Base-by-base conservation (phyloP, 2,329 filamentous ascomycete genomes). In the Plectosphaerella sp. region DNA sequence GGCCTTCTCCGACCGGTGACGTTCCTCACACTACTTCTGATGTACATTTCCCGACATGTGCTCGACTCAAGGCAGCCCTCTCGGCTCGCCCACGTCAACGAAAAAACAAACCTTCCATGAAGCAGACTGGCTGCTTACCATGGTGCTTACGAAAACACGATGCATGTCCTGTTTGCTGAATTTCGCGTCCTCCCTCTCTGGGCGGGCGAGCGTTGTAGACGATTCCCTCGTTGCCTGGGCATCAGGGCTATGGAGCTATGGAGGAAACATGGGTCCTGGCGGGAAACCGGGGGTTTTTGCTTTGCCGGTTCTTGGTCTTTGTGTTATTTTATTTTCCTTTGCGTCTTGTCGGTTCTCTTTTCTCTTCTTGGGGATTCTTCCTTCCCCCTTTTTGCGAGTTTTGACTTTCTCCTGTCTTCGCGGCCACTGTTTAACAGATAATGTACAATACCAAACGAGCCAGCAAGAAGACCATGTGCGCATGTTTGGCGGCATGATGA, bases 401-500 rank as follows among this genome's bases (percentile, higher is more conserved):
- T 50, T 43, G 50, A 33, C 39, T 36, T 52, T 51, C 22, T 25
- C 25, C 47, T 36, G 36, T 51, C 47, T 43, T 54, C 47, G 52
- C 41, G 18, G 18, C n/a, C 16, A 16, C 54, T 48, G 47, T 48
- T 22, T 39, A 48, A 22, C 36, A 48, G 46, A 55, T 55, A 57
- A 57, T 57, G 55, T 57, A 57, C 55, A 57, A 57, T 57, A 55
- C 36, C 43, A 47, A 47, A 25, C 35, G 39, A 43, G 45, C 28
- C 28, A 33, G 28, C 28, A 12, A 14, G 28, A 33, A 14, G 28
- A 33, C 28, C 8, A 33, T 33, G 20, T 22, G 16, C n/a, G 43
- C 39, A 45, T 5, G 20, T 14, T 45, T 43, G 28, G 37, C 28
- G 36, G 50, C 48, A 50, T 47, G 39, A 55, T n/a, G 45, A 39